These are phyloP conservation scores for Ambrosia artemisiifolia DNA, from an alignment of 129 eudicot species.

Conservation along the genomic window DNA sequence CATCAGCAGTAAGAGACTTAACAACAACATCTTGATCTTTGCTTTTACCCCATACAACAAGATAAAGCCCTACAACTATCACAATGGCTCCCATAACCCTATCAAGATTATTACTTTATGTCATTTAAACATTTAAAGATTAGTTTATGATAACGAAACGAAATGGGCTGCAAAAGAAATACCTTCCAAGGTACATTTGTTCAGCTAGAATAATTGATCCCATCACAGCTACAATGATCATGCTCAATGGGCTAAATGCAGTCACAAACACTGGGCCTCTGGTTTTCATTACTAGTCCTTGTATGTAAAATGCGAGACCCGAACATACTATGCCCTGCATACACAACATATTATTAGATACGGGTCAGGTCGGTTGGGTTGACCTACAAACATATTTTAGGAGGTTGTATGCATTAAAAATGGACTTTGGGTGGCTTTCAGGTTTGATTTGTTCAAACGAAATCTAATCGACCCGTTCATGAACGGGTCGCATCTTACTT, in stretches of 20 bases:
- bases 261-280: slow-evolving; percentile 76
- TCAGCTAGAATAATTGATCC: slow-evolving; percentile 61
- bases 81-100: slow-evolving; percentile 76
- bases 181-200: slow-evolving; percentile 67
- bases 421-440: background rate
- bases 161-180: background rate
- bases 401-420: background rate
- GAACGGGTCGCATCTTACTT: slow-evolving; percentile 14
- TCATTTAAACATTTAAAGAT: background rate
- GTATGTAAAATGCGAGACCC: slow-evolving; percentile 67
- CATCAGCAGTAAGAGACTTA: slow-evolving; percentile 9
- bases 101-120: slow-evolving; percentile 5
- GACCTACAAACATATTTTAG: background rate
- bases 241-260: slow-evolving; percentile 66
- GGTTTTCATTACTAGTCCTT: slow-evolving; percentile 63
- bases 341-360: slow-evolving; percentile 15
- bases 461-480: background rate
- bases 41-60: slow-evolving; percentile 87
- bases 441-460: background rate
- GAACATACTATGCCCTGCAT: slow-evolving; percentile 69
- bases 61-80: slow-evolving; percentile 71
- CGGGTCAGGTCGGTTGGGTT: background rate
- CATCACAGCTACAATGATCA: slow-evolving; percentile 68
- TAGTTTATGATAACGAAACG: background rate
- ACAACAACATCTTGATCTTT: slow-evolving; percentile 51